Base-by-base conservation (phyloP, 345 rosid species). In the Syzygium aqueum region DNA sequence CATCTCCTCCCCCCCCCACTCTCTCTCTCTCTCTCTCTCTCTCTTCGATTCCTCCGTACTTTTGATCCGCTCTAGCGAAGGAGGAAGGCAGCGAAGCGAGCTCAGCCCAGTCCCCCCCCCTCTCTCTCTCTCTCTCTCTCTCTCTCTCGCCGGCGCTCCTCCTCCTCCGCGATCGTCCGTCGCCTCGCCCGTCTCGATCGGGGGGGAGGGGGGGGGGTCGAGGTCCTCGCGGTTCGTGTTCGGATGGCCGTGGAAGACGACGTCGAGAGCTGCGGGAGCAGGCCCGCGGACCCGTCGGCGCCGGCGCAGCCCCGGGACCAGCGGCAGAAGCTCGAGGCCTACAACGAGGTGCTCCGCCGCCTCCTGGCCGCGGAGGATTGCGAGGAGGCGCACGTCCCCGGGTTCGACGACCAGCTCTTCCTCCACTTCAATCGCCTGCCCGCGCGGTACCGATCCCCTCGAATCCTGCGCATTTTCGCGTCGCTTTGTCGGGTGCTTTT, bases 351-450 rank as follows among this genome's bases (percentile, higher is more conserved):
- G 77, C 94, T 95, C 53, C 92, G 91, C 65, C 92, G 99, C 77
- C 90, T 97, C 51, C 96, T 92, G 89, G 96, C 95, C 27, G 96
- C 91, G 25, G 43, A 40, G 43, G 93, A 92, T 91, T 93, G 90
- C 86, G 96, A 94, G 57, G 99, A 95, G 63, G 97, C 99, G 40
- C 85, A 87, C 90, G 89, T 90, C 80, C 94, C 97, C 85, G 98
- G 93, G 67, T 97, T 97, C 28, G 99, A 96, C 84, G 98, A 97
- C 93, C 95, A 94, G 88, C 99, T 97, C 56, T 97, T 99, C 98
- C 94, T 95, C 87, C 99, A 97, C 92, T 96, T 97, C 93, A 94
- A 97, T 91, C 98, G 99, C 82, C 94, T 97, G 51, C 99, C 99
- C 87, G 97, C 99, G 87, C 93, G 99, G 99, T 97, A 90, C 57